Evolutionary conservation across 441 rosid species (phyloP).

Genomic region (Populus hybrid): DNA sequence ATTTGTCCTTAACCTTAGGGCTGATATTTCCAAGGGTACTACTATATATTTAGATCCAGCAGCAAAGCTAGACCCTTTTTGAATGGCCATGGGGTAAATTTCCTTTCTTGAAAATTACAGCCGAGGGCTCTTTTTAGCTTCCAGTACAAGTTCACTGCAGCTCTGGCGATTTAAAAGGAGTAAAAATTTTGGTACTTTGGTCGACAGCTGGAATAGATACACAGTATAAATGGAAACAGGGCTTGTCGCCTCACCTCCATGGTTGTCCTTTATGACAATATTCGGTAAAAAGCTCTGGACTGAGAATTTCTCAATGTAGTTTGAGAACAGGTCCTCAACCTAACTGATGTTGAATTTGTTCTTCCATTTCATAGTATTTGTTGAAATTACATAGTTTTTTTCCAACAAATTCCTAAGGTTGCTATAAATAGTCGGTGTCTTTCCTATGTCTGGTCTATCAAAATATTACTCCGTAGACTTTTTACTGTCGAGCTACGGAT

Average conservation of each 20-base stretch:
- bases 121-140: neutral
- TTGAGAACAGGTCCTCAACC: slow-evolving; percentile 16
- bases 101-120: neutral
- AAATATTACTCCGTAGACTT: neutral
- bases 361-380: neutral
- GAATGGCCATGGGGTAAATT: neutral
- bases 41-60: neutral
- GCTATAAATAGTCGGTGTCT: neutral
- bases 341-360: slow-evolving; percentile 5
- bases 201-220: slow-evolving; percentile 10
- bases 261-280: slow-evolving; percentile 8
- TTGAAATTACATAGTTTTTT: neutral
- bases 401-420: neutral
- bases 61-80: neutral
- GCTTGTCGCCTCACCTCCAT: neutral
- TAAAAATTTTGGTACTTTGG: slow-evolving; percentile 11
- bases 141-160: slow-evolving; percentile 14
- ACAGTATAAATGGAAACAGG: slow-evolving; percentile 5
- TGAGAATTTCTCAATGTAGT: slow-evolving; percentile 19
- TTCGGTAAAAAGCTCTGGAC: slow-evolving; percentile 10
- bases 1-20: neutral
- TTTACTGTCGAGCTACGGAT: neutral
- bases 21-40: slow-evolving; percentile 15
- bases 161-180: slow-evolving; percentile 11
- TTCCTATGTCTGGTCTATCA: neutral